A percentile compares a stretch with the other conserved stretches of the same genome.
Conservation (phyloP, 2,329 filamentous ascomycete species). For the Alternaria incomplexa region DNA sequence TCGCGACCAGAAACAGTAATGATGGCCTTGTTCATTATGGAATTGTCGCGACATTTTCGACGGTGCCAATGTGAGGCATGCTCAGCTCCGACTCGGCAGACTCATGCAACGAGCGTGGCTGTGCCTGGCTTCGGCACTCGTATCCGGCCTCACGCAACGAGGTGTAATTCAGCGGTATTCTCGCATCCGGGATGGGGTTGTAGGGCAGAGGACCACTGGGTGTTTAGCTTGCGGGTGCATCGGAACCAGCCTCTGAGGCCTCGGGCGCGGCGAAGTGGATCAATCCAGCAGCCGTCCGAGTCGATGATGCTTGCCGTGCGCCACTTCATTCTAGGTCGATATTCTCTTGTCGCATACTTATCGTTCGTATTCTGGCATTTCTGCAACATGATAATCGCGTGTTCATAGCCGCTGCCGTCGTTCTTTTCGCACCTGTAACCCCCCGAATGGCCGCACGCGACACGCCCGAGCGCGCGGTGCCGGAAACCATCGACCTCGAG, state of each 20-base stretch:
- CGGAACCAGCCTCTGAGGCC: not conserved
- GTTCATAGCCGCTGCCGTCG: not conserved
- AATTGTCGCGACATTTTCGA: not conserved
- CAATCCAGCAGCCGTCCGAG: not conserved
- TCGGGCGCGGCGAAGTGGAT: not conserved
- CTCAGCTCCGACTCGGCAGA: not conserved
- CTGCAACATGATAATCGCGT: slow-evolving; percentile 5
- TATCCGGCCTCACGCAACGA: not conserved
- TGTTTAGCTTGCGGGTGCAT: not conserved
- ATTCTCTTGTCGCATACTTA: not conserved
- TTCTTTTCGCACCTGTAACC: not conserved
- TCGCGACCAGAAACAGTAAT: not conserved
- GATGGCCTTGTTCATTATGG: not conserved
- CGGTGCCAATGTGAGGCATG: not conserved
- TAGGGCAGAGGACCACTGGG: not conserved
- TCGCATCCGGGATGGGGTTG: not conserved
- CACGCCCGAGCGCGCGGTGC: slow-evolving; percentile 3
- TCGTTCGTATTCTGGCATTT: not conserved
- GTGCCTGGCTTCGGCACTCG: not conserved
- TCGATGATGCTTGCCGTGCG: slow-evolving; percentile 9
- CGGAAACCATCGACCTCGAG: slow-evolving; percentile 14
- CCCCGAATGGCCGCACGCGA: slow-evolving; percentile 1
- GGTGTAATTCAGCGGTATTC: not conserved
- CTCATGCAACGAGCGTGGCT: not conserved
- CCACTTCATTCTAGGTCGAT: not conserved